Conservation (phyloP, 768 basidiomycete genomes). For the Paxillus involutus region DNA sequence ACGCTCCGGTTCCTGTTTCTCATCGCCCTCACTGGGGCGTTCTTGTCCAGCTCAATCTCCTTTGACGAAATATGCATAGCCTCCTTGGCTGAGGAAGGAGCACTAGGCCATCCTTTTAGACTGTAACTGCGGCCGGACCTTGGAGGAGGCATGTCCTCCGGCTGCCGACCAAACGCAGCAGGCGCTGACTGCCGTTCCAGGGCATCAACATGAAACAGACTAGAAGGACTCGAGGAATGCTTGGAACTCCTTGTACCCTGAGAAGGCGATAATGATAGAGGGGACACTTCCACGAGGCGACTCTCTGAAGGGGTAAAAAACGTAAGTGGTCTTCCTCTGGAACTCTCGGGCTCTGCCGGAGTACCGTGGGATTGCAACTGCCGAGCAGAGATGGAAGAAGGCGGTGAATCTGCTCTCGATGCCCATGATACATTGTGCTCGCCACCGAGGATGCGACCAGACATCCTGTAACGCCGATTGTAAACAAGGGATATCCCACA, state of each 20-base stretch:
- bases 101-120: not conserved
- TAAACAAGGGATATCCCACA: conserved; percentile 2
- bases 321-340: conserved; percentile 1
- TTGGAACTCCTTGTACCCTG: not conserved
- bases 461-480: conserved; percentile 47
- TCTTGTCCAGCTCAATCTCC: conserved; percentile 39
- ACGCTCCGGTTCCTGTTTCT: conserved; percentile 13
- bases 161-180: conserved; percentile 42
- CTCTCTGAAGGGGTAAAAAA: conserved; percentile 39
- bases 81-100: not conserved
- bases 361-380: not conserved
- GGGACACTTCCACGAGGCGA: conserved; percentile 45
- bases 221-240: not conserved
- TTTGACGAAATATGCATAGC: conserved; percentile 1
- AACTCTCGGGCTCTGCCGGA: conserved; percentile 10
- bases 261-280: conserved; percentile 28
- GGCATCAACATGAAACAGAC: not conserved
- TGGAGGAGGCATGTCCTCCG: conserved; percentile 25
- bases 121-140: conserved; percentile 34
- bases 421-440: conserved; percentile 61
- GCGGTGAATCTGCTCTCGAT: conserved; percentile 36
- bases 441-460: conserved; percentile 55
- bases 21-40: conserved; percentile 39
- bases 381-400: conserved; percentile 21
- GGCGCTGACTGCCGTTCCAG: conserved; percentile 46